These are phyloP conservation scores for Alternaria tenuissima DNA, from an alignment of 2,329 filamentous ascomycete genomes.

Conservation along the genomic window DNA sequence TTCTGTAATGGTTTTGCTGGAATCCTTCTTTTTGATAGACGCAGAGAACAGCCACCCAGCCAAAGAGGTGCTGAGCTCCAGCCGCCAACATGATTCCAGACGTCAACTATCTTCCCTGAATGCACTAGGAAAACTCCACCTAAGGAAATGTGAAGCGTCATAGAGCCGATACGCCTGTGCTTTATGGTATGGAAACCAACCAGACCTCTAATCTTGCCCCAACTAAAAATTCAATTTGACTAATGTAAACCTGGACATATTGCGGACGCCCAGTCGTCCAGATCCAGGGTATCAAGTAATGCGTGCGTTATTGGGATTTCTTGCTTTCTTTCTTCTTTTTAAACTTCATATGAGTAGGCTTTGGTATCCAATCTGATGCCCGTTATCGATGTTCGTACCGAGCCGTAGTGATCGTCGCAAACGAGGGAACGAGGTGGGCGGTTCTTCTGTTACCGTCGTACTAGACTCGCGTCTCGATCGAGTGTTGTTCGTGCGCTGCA, in stretches of 20 bases:
- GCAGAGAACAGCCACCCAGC: neutral
- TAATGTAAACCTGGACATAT: neutral
- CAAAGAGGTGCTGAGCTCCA: neutral
- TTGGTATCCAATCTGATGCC: constrained; percentile 12
- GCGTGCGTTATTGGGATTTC: neutral
- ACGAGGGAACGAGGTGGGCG: neutral
- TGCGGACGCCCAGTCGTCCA: neutral
- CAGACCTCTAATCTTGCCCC: neutral
- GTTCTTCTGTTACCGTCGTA: neutral
- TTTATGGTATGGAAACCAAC: neutral
- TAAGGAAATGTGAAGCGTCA: neutral
- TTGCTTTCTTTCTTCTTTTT: neutral
- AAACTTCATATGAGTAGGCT: neutral
- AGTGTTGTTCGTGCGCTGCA: constrained; percentile 14
- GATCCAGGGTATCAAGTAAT: neutral
- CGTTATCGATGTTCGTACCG: neutral
- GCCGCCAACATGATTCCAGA: neutral
- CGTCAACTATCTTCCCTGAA: neutral
- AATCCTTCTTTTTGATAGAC: neutral
- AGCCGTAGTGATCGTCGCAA: neutral
- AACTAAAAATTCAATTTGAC: neutral
- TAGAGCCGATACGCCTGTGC: constrained; percentile 1
- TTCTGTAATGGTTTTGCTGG: neutral
- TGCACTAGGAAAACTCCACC: neutral
- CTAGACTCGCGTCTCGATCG: constrained; percentile 15